Evolutionary conservation across 2,329 filamentous ascomycete species (phyloP), one percentile per base, ranked within the genome.

Genomic region (Epichloe aotearoae): DNA sequence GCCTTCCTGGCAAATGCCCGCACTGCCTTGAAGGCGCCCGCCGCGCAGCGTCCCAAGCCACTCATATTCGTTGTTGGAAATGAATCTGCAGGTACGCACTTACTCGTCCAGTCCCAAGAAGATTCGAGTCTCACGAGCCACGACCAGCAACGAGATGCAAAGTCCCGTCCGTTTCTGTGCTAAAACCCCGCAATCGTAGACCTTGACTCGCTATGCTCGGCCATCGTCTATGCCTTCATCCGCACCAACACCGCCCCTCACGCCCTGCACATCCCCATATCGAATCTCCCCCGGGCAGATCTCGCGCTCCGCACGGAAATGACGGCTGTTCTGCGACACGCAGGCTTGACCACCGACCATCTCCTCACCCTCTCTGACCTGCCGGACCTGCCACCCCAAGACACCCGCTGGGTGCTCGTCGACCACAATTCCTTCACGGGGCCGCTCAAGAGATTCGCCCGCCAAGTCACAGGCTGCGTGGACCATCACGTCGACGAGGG

Each of bases 401-500:
- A 79, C 45, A 83, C 84, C 1, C 71, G 70, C 47, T 89, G 84
- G 84, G 67, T 88, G 17, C 71, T 93, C 1, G 85, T 93, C 4
- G 87, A 93, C 66, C 88, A 93, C 70, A 93, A 93, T 62, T 74
- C 72, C 1, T 70, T 88, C 46, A 83, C 83, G 5, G 84, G 85
- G 0, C 59, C 66, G 14, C 69, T 91, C 15, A 66, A 63, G 38
- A 64, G 71, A 15, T 86, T 80, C 59, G 66, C 68, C 0, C 54
- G 61, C 4, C 68, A 70, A 8, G 75, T 90, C 0, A 66, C 73
- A 4, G 84, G 83, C 4, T 83, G 83, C 55, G 76, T 93, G 50
- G 87, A 93, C 65, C 87, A 93, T 66, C 88, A 93, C 62, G 81
- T 77, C 1, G 86, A 93, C 54, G 87, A 93, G 60, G 64, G 70